A percentile compares a stretch with the other conserved stretches of the same genome.
Evolutionary conservation across 2,329 filamentous ascomycete species (phyloP).

Genomic region (Neoscytalidium dimidiatum): DNA sequence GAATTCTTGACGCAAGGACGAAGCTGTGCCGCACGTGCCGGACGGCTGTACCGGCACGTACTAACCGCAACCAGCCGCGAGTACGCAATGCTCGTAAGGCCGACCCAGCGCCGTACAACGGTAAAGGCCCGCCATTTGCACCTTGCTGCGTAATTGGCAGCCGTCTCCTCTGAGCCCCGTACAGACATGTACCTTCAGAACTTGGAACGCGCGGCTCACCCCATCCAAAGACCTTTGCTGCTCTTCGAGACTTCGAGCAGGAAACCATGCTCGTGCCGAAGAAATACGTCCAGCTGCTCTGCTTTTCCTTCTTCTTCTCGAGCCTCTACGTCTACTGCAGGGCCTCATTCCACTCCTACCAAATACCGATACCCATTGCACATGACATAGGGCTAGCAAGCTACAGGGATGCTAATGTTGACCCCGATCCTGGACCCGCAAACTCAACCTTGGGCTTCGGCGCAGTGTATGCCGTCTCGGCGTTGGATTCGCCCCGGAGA

Average conservation of each 20-base stretch:
- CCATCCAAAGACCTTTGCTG: neutral
- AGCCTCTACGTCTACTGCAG: neutral
- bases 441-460: conserved; percentile 43
- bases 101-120: neutral
- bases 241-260: neutral
- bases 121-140: neutral
- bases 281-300: neutral
- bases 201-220: neutral
- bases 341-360: neutral
- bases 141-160: neutral
- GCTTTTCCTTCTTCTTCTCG: neutral
- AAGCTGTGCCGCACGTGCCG: neutral
- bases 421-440: neutral
- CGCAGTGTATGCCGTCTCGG: conserved; percentile 40
- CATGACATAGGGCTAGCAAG: neutral
- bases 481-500: conserved; percentile 37
- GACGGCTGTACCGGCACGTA: neutral
- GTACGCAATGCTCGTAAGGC: neutral
- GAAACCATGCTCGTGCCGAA: neutral
- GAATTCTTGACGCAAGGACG: neutral
- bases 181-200: neutral
- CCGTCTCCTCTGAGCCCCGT: neutral
- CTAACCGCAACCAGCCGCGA: neutral
- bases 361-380: neutral
- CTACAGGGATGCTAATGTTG: neutral